Evolutionary conservation across 768 basidiomycete species (phyloP).

Genomic region (Russula virescens): DNA sequence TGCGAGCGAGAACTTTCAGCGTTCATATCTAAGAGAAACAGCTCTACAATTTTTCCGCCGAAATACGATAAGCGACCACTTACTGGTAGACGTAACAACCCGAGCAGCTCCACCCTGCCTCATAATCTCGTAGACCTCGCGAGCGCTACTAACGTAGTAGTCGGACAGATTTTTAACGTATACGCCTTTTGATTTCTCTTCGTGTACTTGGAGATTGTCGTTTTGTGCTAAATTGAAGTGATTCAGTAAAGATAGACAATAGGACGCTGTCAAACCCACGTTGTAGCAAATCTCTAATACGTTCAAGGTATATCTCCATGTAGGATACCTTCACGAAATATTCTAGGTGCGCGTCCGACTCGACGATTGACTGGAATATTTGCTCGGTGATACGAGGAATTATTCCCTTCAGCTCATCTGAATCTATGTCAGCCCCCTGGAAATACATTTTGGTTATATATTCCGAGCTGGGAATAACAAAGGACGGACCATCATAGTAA

Average conservation of each 20-base stretch:
- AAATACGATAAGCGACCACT: constrained; percentile 30
- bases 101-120: constrained; percentile 88
- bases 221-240: constrained; percentile 64
- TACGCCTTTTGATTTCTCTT: constrained; percentile 95
- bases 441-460: background rate
- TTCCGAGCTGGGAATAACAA: background rate
- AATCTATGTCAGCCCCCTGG: constrained; percentile 96
- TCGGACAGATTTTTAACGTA: constrained; percentile 98
- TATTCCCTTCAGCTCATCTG: constrained; percentile 87
- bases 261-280: constrained; percentile 54
- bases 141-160: constrained; percentile 93
- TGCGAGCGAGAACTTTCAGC: constrained; percentile 98
- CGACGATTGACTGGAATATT: constrained; percentile 96
- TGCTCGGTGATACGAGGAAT: constrained; percentile 99
- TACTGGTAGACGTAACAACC: constrained; percentile 92
- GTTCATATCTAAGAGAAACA: constrained; percentile 79
- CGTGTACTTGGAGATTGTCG: constrained; percentile 97
- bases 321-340: constrained; percentile 99
- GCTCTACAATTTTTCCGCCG: constrained; percentile 9
- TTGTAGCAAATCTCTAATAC: constrained; percentile 89
- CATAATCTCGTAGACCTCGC: constrained; percentile 99
- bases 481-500: constrained; percentile 90
- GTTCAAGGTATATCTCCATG: constrained; percentile 99
- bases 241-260: background rate
- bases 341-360: constrained; percentile 91